Percentiles rank a stretch among this genome's conserved stretches.
These are phyloP conservation scores for Xerocomellus amylosporus DNA, from an alignment of 768 basidiomycete genomes.

Conservation along the genomic window DNA sequence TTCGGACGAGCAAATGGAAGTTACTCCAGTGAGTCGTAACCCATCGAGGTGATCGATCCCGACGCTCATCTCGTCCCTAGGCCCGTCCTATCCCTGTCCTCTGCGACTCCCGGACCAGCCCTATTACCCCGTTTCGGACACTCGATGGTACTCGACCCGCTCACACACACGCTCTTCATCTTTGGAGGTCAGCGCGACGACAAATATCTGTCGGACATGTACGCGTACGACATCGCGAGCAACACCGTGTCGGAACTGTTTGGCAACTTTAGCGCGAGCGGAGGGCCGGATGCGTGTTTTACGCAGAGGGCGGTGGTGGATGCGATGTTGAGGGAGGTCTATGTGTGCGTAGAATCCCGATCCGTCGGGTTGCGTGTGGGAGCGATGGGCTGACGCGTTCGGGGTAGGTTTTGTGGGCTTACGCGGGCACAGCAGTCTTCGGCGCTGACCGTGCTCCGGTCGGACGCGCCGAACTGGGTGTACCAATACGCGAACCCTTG, in stretches of 20 bases:
- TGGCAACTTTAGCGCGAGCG: constrained; percentile 54
- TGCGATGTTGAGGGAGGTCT: constrained; percentile 58
- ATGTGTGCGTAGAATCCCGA: constrained; percentile 69
- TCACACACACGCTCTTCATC: constrained; percentile 57
- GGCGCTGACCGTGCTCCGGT: constrained; percentile 41
- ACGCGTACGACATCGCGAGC: constrained; percentile 59
- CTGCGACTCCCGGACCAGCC: constrained; percentile 33
- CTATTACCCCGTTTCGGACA: constrained; percentile 71
- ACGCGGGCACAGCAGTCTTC: constrained; percentile 40
- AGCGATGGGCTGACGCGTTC: neutral
- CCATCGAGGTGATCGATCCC: too few species aligned
- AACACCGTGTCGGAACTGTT: constrained; percentile 60
- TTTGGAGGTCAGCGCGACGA: constrained; percentile 73
- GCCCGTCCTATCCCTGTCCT: constrained; percentile 17
- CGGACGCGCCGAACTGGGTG: constrained; percentile 61
- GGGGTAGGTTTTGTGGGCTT: constrained; percentile 58
- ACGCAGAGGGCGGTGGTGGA: constrained; percentile 77
- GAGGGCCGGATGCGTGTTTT: constrained; percentile 70
- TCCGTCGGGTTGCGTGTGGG: too few species aligned
- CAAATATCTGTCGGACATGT: constrained; percentile 72
- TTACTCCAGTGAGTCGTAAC: constrained; percentile 54
- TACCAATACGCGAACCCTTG: constrained; percentile 54
- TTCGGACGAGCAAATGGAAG: constrained; percentile 65
- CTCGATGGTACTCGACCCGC: constrained; percentile 76
- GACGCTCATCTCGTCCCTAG: constrained; percentile 8